Base-by-base conservation (phyloP, 2,329 filamentous ascomycete genomes). In the Nemania sp. region DNA sequence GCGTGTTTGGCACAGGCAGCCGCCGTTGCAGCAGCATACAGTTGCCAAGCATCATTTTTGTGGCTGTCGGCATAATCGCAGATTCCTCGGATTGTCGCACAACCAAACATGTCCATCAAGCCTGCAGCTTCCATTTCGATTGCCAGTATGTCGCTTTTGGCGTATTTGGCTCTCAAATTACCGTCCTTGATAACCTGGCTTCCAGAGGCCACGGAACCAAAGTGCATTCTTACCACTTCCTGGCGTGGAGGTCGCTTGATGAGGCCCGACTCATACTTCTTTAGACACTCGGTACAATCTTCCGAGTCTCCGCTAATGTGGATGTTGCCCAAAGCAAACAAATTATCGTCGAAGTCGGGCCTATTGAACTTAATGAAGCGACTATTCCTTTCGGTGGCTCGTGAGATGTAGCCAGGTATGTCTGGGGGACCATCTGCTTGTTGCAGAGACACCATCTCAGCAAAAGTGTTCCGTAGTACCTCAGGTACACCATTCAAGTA, bases 61-160 rank as follows among this genome's bases (percentile, higher is more conserved):
- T 65, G 60, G 20, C 54, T 61, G 51, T 61, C 54, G 6, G 58
- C 54, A 25, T 64, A 61, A 29, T 64, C 54, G 25, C 50, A 61
- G 25, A 64, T 61, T 21, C 58, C 58, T 15, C 54, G 58, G 29
- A 64, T 49, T 15, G 61, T 51, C 18, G 61, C 20, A 15, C 17
- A 57, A 5, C 43, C 25, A 47, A 51, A 64, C 6, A 57, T 45
- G 5, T 52, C 52, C 12, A 10, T 25, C 12, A 62, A 42, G 9
- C 55, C 55, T 17, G 59, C 55, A 43, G 62, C 62, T 43, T 62
- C 59, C 46, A 64, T 64, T 32, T 64, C 62, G 18, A 61, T 46
- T n/a, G 55, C 43, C 3, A 59, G 15, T 17, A 47, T 49, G 18
- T 43, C 39, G 2, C 57, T 10, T 1, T 52, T 55, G 2, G 49